Evolutionary conservation across 306 rosid genomes (phyloP).

Genomic region (Trichosanthes cucumerina): DNA sequence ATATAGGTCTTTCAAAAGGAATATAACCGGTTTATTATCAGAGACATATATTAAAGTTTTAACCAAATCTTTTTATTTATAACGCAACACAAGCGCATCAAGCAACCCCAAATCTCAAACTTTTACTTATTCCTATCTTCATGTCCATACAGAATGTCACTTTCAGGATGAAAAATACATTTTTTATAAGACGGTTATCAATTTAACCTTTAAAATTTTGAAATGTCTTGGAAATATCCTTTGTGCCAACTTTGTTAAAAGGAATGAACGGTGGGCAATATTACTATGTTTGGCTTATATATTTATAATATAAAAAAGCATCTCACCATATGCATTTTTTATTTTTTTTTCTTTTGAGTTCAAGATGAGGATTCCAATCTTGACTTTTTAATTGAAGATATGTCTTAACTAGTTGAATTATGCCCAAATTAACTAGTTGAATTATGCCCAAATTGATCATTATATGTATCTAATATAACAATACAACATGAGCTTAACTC

Average conservation of each 20-base stretch:
- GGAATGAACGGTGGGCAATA: not conserved
- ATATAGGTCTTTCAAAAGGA: not conserved
- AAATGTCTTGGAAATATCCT: not conserved
- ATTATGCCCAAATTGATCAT: too few species aligned
- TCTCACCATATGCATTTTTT: too few species aligned
- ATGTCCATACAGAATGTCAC: not conserved
- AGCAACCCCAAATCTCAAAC: not conserved
- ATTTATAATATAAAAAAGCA: not conserved
- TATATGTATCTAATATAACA: too few species aligned
- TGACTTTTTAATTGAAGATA: too few species aligned
- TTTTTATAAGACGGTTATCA: not conserved
- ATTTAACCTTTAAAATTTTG: not conserved
- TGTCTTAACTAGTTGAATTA: too few species aligned
- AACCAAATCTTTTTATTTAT: not conserved
- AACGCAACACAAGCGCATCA: not conserved
- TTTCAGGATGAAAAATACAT: not conserved
- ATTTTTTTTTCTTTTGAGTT: too few species aligned
- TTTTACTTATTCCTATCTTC: constrained; percentile 2
- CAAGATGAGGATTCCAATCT: too few species aligned
- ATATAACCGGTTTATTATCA: not conserved
- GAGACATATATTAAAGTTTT: not conserved
- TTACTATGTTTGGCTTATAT: not conserved
- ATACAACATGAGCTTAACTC: too few species aligned
- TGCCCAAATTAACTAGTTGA: too few species aligned
- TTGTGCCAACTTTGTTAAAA: not conserved